Base-by-base conservation (phyloP, 306 rosid species). In the Cucumis hystrix region DNA sequence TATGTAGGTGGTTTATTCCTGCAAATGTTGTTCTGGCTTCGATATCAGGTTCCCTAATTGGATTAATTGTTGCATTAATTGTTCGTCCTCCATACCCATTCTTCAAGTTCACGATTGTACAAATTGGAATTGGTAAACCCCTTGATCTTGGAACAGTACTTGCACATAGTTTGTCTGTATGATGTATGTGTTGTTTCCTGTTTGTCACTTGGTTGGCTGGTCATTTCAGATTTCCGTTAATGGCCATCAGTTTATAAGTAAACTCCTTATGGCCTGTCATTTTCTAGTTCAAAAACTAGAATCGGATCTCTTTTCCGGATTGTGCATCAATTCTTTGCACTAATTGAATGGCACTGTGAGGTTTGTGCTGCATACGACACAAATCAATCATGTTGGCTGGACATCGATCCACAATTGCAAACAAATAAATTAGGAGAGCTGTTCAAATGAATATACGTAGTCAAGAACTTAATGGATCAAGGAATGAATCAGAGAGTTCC, bases 1-100 rank as follows among this genome's bases (percentile, higher is more conserved):
- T 82, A 79, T 79, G 80, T 84, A 96, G 99, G 99, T 96, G 99
- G 99, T 96, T 96, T 87, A 96, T 96, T 85, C 99, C 99, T 1
- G 37, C 70, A 58, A 96, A 96, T 82, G 97, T 96, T 69, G 78
- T 96, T 78, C 84, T 96, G 85, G 82, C 86, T 81, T 82, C 87
- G 51, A 84, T 83, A 73, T 59, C 92, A 65, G 99, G 94, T 20
- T 96, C 99, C 30, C 59, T 92, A n/a, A 96, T 96, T 76, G 99
- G 99, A 76, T 83, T 87, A 16, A 17, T 79, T 86, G 96, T 90
- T 69, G 99, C 99, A 17, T 30, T 78, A 25, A 62, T 96, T 43
- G 67, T 91, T 72, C 97, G 86, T 74, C 98, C 99, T 4, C 99
- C 99, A 0, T 92, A 96, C 77, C 98, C 99, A 62, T 96, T 82